Percentiles rank a stretch among this genome's conserved stretches.
Evolutionary conservation across 2,329 filamentous ascomycete species (phyloP).

Genomic region (Neonectria faginata): DNA sequence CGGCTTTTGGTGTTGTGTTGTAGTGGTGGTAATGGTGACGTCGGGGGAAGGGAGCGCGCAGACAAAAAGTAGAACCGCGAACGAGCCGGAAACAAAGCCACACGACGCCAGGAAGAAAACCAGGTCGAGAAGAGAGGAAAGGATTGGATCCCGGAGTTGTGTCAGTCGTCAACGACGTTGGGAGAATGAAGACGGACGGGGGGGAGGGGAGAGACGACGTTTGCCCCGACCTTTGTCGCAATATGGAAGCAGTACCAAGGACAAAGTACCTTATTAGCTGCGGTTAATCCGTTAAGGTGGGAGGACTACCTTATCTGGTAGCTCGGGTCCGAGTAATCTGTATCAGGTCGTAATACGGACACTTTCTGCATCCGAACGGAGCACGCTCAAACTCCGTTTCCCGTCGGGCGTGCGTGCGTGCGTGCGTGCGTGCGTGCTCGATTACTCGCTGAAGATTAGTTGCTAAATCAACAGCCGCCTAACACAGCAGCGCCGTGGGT

Average conservation of each 20-base stretch:
- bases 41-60: not conserved
- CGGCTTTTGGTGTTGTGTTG: not conserved
- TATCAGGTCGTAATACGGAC: too few relatives aligned
- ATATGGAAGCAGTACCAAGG: not conserved
- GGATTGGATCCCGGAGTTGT: not conserved
- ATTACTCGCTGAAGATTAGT: not conserved
- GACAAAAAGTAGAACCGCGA: not conserved
- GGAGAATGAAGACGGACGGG: not conserved
- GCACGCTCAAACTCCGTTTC: not conserved
- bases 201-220: not conserved
- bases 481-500: too few relatives aligned
- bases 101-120: not conserved
- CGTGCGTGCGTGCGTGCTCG: too few relatives aligned
- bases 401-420: too few relatives aligned
- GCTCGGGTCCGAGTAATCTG: not conserved
- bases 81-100: not conserved
- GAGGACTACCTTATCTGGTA: not conserved
- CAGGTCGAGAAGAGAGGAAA: not conserved
- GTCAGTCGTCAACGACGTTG: conserved; percentile 17
- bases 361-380: not conserved
- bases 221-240: not conserved
- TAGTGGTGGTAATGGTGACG: not conserved
- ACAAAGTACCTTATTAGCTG: not conserved
- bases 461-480: not conserved
- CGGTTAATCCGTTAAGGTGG: not conserved